These are phyloP conservation scores for Cladosporium velox DNA, from an alignment of 2,329 filamentous ascomycete species.

Conservation along the genomic window DNA sequence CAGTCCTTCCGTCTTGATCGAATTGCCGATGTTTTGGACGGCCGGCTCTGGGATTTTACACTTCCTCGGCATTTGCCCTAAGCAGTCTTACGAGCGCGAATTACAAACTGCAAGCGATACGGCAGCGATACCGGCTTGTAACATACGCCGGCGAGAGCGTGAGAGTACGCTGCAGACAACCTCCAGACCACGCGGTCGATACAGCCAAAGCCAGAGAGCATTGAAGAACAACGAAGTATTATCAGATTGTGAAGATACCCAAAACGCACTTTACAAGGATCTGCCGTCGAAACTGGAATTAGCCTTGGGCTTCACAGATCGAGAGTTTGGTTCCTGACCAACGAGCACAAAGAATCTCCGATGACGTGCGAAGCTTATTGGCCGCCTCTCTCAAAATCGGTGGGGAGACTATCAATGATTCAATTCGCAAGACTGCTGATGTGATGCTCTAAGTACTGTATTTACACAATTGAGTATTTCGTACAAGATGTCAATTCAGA, in stretches of 20 bases:
- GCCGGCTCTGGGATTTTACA: background rate
- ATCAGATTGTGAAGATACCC: background rate
- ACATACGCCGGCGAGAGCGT: background rate
- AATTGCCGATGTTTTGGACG: background rate
- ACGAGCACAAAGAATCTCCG: background rate
- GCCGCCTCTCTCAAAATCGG: slow-evolving; percentile 8
- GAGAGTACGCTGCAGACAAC: background rate
- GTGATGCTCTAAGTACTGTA: background rate
- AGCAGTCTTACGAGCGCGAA: slow-evolving; percentile 8
- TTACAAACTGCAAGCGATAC: background rate
- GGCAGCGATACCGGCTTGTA: slow-evolving; percentile 7
- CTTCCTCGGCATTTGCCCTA: background rate
- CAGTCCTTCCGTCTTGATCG: background rate
- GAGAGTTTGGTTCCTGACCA: slow-evolving; percentile 14
- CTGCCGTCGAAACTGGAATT: background rate
- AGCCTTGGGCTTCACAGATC: slow-evolving; percentile 7
- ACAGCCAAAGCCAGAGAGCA: background rate
- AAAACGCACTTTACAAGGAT: background rate
- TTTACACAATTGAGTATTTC: background rate
- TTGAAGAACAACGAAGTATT: background rate
- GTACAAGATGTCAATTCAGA: background rate
- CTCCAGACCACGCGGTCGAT: background rate
- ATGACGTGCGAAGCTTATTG: slow-evolving; percentile 9
- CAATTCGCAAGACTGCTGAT: background rate
- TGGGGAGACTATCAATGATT: background rate